Percentiles rank a stretch among this genome's conserved stretches.
These are phyloP conservation scores for Coffea canephora DNA, from an alignment of 257 asterid genomes.

Conservation along the genomic window DNA sequence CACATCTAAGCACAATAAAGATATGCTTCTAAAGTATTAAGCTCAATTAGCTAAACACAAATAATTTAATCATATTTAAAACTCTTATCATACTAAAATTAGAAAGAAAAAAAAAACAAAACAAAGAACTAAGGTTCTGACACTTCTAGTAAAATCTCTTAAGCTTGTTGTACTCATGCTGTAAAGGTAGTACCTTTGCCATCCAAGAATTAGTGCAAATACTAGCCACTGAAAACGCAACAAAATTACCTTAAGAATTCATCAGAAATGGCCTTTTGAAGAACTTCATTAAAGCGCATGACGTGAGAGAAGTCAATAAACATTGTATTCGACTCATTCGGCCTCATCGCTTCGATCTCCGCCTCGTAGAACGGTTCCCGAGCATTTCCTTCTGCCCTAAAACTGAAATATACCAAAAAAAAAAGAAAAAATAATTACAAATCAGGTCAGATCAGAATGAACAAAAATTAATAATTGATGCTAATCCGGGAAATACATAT, in stretches of 20 bases:
- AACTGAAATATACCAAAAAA: conserved; percentile 26
- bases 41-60: neutral
- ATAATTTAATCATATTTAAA: too few relatives aligned
- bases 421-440: neutral
- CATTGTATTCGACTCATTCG: conserved; percentile 86
- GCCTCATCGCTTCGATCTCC: conserved; percentile 76
- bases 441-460: neutral
- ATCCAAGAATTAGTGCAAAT: neutral
- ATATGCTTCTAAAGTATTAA: neutral
- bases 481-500: neutral
- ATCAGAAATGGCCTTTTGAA: conserved; percentile 82
- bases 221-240: neutral
- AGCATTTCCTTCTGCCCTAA: conserved; percentile 41
- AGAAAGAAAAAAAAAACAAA: neutral
- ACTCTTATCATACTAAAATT: too few relatives aligned
- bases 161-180: neutral
- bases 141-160: neutral
- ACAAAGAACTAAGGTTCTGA: neutral
- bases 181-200: neutral
- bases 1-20: neutral
- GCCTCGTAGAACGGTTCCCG: conserved; percentile 73
- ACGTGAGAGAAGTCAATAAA: conserved; percentile 92
- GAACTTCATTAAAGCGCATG: conserved; percentile 73
- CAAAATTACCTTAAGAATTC: conserved; percentile 56
- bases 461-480: neutral